Evolutionary conservation across 1,139 yeast species (phyloP), one percentile per base, ranked within the genome.

Genomic region (Schizosaccharomyces versatilis): DNA sequence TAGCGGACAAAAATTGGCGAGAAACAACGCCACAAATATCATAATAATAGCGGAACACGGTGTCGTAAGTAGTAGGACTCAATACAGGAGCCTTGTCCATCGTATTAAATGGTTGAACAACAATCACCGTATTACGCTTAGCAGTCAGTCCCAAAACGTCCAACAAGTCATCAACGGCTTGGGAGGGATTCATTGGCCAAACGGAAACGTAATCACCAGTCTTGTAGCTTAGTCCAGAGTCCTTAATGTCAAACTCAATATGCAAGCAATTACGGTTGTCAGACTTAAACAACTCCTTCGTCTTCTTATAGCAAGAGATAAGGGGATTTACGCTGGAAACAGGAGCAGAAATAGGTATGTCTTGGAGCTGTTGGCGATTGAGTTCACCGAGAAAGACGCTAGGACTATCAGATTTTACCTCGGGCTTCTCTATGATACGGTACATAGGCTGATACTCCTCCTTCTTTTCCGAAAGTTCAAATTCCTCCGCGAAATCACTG

Each of bases 121-220:
- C 73, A 62, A 86, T 77, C 6, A 83, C 82, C 2, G 67, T 64
- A 57, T 79, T 71, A 58, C 72, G 72, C 62, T 77, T 77, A 47
- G 71, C 73, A 38, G 68, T 63, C 59, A 90, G 72, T 42, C 77
- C 81, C 60, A 88, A 77, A 8, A 84, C 79, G 54, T 71, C 63
- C 59, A 82, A 69, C 62, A 90, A 82, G 48, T 73, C 71, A 17
- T 71, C 73, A 49, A 86, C 80, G 63, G 84, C 79, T 64, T 80
- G 85, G 64, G 81, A 74, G 3, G 94, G 73, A 68, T 90, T 90
- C 47, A 93, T 84, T 47, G 97, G 90, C 94, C 96, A 84, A 58
- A 90, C 72, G 10, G 95, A 97, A 62, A 90, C 71, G 69, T 90
- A 98, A 67, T 90, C 98, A 67, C 98, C 98, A 9, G 98, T 90